These are phyloP conservation scores for Oidiodendron maius DNA, from an alignment of 495 filamentous ascomycete species.

Conservation along the genomic window DNA sequence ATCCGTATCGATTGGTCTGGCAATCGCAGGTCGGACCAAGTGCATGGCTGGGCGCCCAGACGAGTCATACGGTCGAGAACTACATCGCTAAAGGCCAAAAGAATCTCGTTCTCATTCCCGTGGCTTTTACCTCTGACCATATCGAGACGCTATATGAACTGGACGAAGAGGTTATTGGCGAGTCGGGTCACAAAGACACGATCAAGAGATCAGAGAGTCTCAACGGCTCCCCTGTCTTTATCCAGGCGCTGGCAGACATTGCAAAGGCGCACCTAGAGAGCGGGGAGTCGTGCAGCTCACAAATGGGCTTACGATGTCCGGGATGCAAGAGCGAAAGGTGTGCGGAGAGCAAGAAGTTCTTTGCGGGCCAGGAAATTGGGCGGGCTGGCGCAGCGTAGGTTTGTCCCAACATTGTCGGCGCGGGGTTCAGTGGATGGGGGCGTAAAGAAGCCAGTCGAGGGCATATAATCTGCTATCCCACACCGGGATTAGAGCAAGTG, in stretches of 20 bases:
- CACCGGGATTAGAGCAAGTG: neutral
- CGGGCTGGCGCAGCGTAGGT: conserved; percentile 15
- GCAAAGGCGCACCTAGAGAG: conserved; percentile 72
- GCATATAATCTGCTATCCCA: neutral
- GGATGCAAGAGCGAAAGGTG: conserved; percentile 90
- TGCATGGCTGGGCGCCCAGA: conserved; percentile 95
- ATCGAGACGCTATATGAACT: conserved; percentile 97
- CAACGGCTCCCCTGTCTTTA: conserved; percentile 89
- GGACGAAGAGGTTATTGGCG: conserved; percentile 91
- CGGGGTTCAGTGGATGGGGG: too few relatives aligned
- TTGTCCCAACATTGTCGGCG: too few relatives aligned
- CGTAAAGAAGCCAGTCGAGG: too few relatives aligned
- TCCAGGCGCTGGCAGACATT: conserved; percentile 81
- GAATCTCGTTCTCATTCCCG: conserved; percentile 86
- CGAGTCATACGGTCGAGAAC: conserved; percentile 75
- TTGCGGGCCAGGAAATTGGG: conserved; percentile 36
- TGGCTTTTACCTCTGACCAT: conserved; percentile 97
- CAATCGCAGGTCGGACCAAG: conserved; percentile 96
- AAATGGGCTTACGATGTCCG: conserved; percentile 91
- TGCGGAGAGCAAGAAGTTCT: conserved; percentile 87
- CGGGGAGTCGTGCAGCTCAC: conserved; percentile 61
- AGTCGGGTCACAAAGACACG: conserved; percentile 67
- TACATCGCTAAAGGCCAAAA: conserved; percentile 89
- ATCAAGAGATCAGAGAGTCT: conserved; percentile 91
- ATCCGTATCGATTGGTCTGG: conserved; percentile 93